phyloP scores from a whole-genome alignment of 495 filamentous ascomycete genomes.

The Symbiotaphrina buchneri region DNA sequence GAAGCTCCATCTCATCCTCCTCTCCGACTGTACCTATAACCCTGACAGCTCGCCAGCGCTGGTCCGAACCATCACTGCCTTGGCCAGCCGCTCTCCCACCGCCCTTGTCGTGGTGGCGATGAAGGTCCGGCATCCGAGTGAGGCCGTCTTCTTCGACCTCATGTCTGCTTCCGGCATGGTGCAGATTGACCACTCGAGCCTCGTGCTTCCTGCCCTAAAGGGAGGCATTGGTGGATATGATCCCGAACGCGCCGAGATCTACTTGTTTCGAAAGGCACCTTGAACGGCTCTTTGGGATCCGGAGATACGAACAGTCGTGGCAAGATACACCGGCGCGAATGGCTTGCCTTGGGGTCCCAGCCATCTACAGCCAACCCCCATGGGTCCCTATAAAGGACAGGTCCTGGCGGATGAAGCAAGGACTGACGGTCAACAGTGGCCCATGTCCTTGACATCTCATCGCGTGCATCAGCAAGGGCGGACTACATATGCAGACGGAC shows the following conservation, averaged over 20 bases:
- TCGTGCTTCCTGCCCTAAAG: conserved; percentile 23
- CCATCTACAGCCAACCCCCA: too few relatives aligned
- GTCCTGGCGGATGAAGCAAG: too few relatives aligned
- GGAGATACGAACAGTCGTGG: too few relatives aligned
- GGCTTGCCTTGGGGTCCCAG: too few relatives aligned
- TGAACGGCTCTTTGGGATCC: too few relatives aligned
- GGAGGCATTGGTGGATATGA: background rate
- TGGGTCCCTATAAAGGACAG: too few relatives aligned
- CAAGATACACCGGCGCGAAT: too few relatives aligned
- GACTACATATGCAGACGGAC: too few relatives aligned
- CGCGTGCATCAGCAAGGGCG: too few relatives aligned
- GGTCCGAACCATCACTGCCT: conserved; percentile 38
- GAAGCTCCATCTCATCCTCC: conserved; percentile 46
- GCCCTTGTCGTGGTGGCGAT: conserved; percentile 47
- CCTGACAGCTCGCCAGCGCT: conserved; percentile 54
- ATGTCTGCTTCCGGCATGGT: conserved; percentile 36
- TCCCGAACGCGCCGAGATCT: conserved; percentile 1
- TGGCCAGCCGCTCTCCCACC: conserved; percentile 26
- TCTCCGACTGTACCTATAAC: conserved; percentile 95
- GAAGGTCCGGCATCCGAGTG: conserved; percentile 70
- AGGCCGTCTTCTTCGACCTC: conserved; percentile 57
- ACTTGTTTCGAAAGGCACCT: conserved; percentile 2
- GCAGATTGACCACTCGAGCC: conserved; percentile 20
- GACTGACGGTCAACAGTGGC: too few relatives aligned
- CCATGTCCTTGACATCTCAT: too few relatives aligned